phyloP scores from a whole-genome alignment of 106 monocot genomes.

The Allium sativum region DNA sequence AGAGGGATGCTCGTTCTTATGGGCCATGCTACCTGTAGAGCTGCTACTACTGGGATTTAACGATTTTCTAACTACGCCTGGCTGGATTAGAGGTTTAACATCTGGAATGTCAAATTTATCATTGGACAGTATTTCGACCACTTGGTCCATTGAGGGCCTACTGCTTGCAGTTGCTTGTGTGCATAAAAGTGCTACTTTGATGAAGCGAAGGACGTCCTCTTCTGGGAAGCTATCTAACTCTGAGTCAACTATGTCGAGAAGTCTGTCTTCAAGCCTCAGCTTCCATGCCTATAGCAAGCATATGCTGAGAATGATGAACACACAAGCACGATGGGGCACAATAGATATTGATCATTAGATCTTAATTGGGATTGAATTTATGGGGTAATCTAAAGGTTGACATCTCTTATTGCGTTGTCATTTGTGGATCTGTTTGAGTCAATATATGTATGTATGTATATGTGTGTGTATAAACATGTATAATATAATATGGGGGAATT shows the following conservation, averaged over 20 bases:
- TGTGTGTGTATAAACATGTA: no score
- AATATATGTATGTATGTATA: no score
- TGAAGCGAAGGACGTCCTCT: slow-evolving; percentile 31
- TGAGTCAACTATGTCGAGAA: slow-evolving; percentile 44
- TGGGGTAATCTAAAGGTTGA: no score
- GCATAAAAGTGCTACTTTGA: slow-evolving; percentile 44
- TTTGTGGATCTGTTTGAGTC: no score
- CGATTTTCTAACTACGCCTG: slow-evolving; percentile 12
- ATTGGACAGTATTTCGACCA: slow-evolving; percentile 33
- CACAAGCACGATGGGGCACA: no score
- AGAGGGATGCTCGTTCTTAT: neutral
- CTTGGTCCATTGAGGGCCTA: slow-evolving; percentile 44
- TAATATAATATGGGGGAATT: no score
- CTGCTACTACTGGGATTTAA: neutral
- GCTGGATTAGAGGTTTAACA: slow-evolving; percentile 17
- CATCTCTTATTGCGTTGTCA: no score
- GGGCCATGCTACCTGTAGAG: neutral
- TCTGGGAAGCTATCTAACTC: slow-evolving; percentile 26
- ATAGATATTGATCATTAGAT: no score
- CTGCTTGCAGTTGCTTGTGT: slow-evolving; percentile 32
- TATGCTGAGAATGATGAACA: no score
- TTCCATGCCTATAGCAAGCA: slow-evolving; percentile 30
- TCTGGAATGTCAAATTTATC: slow-evolving; percentile 1
- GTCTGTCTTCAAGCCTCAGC: slow-evolving; percentile 25
- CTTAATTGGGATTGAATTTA: no score